Evolutionary conservation across 805 yeast species (phyloP).

Genomic region (Lipomyces mesembrius): DNA sequence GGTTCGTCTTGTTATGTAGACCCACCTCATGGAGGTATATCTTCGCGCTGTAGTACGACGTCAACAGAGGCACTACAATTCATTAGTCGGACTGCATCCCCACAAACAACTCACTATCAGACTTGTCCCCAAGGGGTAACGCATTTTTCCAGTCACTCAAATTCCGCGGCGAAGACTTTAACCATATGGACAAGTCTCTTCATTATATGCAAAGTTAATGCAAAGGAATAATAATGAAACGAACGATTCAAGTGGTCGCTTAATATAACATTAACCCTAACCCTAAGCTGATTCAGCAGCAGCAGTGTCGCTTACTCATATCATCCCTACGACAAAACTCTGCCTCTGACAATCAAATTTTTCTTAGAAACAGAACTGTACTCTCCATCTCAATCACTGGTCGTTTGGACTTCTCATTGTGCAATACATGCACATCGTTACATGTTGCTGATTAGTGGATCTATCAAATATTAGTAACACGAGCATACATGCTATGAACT

Average conservation of each 20-base stretch:
- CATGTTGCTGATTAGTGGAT: neutral
- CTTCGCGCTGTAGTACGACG: constrained; percentile 21
- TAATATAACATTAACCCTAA: neutral
- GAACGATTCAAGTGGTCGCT: no score
- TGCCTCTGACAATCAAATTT: neutral
- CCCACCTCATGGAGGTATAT: constrained; percentile 31
- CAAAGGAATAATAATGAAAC: no score
- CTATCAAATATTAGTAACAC: neutral
- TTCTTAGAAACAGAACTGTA: neutral
- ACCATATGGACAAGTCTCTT: constrained; percentile 10
- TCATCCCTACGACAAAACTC: neutral
- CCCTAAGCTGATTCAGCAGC: neutral
- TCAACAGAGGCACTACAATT: constrained; percentile 6
- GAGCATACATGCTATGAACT: constrained; percentile 59
- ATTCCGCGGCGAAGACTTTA: constrained; percentile 17
- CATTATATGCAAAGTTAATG: no score
- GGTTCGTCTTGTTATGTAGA: constrained; percentile 23
- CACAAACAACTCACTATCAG: neutral
- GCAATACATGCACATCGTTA: neutral
- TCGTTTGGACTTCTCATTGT: neutral
- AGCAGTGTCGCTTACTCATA: neutral
- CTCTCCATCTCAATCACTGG: neutral
- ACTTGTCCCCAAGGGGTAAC: constrained; percentile 1
- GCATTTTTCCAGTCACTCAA: constrained; percentile 18
- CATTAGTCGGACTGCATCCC: neutral